A percentile compares a stretch with the other conserved stretches of the same genome.
Evolutionary conservation across 139 green algal genomes (phyloP).

Genomic region (Closterium sp.): DNA sequence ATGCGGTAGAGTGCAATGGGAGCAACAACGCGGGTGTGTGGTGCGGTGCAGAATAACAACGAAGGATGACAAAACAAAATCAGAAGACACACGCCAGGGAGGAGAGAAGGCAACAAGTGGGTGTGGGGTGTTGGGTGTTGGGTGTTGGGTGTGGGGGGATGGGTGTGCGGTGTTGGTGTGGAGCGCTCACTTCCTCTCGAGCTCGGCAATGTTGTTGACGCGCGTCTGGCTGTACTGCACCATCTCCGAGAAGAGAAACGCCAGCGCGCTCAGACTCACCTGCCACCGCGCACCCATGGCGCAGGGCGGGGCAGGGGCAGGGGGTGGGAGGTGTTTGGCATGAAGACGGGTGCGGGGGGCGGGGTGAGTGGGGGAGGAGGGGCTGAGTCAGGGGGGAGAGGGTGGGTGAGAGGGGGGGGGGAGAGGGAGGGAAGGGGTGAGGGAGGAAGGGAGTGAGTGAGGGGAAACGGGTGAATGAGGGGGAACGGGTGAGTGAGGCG

Average conservation of each 20-base stretch:
- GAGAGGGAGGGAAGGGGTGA: too few relatives aligned
- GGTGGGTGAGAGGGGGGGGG: too few relatives aligned
- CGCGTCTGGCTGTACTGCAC: conserved; percentile 89
- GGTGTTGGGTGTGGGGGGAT: background rate
- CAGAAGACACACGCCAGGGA: background rate
- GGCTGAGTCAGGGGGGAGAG: too few relatives aligned
- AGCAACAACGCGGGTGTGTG: too few relatives aligned
- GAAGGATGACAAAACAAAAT: background rate
- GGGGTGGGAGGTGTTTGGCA: background rate
- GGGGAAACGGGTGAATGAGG: too few relatives aligned
- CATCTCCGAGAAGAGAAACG: conserved; percentile 93
- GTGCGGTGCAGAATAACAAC: too few relatives aligned
- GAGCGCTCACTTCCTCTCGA: conserved; percentile 62
- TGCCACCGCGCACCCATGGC: conserved; percentile 35
- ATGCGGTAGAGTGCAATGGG: too few relatives aligned
- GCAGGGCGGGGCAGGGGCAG: background rate
- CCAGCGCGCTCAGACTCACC: conserved; percentile 85
- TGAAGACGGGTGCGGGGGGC: too few relatives aligned
- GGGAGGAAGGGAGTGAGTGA: too few relatives aligned
- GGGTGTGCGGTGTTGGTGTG: conserved; percentile 49
- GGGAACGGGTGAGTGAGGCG: too few relatives aligned
- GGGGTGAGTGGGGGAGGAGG: too few relatives aligned
- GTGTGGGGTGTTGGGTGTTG: background rate
- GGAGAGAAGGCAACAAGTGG: too few relatives aligned
- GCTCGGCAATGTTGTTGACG: conserved; percentile 81